Conservation (phyloP, 176 grass and related monocot species). For the Pontederia paniculata region DNA sequence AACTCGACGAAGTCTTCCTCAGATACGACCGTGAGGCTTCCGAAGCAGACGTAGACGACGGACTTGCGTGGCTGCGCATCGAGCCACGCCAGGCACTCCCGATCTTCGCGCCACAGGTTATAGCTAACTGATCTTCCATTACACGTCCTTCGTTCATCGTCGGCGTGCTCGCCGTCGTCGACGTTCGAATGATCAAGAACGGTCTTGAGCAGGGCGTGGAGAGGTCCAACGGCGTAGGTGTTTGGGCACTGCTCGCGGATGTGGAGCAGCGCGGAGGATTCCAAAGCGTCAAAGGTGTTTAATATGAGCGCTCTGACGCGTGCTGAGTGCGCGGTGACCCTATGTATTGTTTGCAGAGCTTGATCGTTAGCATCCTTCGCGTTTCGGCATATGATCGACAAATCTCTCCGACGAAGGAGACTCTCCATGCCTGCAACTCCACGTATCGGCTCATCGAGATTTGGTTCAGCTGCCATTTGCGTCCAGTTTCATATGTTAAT, state of each 20-base stretch:
- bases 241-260: background rate
- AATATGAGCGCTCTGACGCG: background rate
- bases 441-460: slow-evolving; percentile 16
- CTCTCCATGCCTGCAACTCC: slow-evolving; percentile 20
- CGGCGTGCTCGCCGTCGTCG: too few species aligned
- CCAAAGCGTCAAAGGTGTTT: background rate
- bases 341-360: slow-evolving; percentile 18
- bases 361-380: background rate
- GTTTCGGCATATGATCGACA: slow-evolving; percentile 9
- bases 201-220: background rate
- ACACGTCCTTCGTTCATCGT: background rate
- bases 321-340: background rate
- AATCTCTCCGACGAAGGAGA: slow-evolving; percentile 19
- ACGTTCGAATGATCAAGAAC: background rate
- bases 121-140: background rate
- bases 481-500: too few species aligned
- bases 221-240: background rate
- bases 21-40: slow-evolving; percentile 28
- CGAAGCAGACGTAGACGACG: slow-evolving; percentile 43
- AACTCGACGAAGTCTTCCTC: slow-evolving; percentile 25
- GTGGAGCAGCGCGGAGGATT: background rate
- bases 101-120: slow-evolving; percentile 35
- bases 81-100: slow-evolving; percentile 31
- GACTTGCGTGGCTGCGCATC: slow-evolving; percentile 30
- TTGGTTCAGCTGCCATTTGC: background rate